Conservation (phyloP, 495 filamentous ascomycete species). For the Aspergillus nidulans region DNA sequence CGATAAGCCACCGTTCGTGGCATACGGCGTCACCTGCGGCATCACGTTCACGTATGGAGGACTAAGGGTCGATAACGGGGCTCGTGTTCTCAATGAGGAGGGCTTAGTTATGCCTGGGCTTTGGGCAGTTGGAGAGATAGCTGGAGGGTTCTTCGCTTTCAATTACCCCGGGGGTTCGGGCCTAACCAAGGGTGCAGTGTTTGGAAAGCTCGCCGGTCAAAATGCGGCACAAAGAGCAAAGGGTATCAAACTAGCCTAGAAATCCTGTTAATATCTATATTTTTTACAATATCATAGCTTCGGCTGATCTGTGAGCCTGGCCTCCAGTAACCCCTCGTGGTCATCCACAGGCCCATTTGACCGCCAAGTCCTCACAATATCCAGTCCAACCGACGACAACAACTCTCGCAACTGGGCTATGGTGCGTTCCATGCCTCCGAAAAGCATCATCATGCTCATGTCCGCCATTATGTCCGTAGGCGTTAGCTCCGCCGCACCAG, state of each 20-base stretch:
- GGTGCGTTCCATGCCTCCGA: conserved; percentile 34
- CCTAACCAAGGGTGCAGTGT: conserved; percentile 10
- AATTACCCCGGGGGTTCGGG: conserved; percentile 11
- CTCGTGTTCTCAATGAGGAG: conserved; percentile 1
- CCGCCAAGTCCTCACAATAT: conserved; percentile 26
- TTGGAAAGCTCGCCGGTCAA: conserved; percentile 6
- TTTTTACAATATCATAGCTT: too few species aligned
- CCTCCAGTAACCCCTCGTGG: conserved; percentile 1
- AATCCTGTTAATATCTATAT: too few species aligned
- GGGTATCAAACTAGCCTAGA: too few species aligned
- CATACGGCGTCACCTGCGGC: conserved; percentile 8
- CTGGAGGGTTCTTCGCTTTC: conserved; percentile 5
- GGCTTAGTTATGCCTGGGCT: conserved; percentile 6
- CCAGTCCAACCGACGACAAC: conserved; percentile 24
- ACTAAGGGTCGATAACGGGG: background rate
- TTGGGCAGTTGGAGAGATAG: conserved; percentile 5
- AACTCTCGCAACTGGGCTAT: conserved; percentile 24
- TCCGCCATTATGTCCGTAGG: conserved; percentile 31
- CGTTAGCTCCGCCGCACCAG: conserved; percentile 16
- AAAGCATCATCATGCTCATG: conserved; percentile 32
- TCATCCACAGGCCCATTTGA: background rate
- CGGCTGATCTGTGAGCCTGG: background rate
- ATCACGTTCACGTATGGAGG: conserved; percentile 10
- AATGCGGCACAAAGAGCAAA: conserved; percentile 4
- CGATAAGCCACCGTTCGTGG: background rate